phyloP scores from a whole-genome alignment of 495 filamentous ascomycete species.

The Hypoxylon fuscum region DNA sequence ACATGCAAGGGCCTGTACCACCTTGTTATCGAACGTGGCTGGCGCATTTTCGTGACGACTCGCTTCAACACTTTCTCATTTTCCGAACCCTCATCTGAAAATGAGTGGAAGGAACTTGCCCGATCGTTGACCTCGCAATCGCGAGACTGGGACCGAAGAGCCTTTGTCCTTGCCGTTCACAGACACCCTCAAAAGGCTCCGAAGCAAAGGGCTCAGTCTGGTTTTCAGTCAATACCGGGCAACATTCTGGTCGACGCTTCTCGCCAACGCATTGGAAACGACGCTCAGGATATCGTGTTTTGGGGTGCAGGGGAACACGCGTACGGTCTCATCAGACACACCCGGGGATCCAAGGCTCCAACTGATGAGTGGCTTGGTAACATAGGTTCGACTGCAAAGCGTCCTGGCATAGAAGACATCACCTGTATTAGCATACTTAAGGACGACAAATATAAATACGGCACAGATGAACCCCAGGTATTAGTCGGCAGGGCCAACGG shows the following conservation, averaged over 20 bases:
- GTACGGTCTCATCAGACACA: constrained; percentile 45
- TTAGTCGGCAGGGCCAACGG: constrained; percentile 56
- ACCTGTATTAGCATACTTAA: constrained; percentile 48
- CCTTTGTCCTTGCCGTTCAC: constrained; percentile 45
- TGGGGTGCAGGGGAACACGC: constrained; percentile 59
- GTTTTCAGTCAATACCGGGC: constrained; percentile 39
- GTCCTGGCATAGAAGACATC: constrained; percentile 52
- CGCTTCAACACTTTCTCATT: constrained; percentile 49
- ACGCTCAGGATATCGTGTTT: constrained; percentile 51
- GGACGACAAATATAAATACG: constrained; percentile 17
- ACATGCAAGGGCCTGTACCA: constrained; percentile 43
- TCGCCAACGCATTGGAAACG: constrained; percentile 36
- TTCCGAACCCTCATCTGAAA: constrained; percentile 16
- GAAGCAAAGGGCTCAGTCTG: too few species aligned
- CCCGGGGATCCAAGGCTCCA: constrained; percentile 14
- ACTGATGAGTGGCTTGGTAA: constrained; percentile 43
- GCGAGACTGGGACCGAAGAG: constrained; percentile 54
- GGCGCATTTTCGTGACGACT: constrained; percentile 53
- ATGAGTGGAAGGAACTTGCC: constrained; percentile 49
- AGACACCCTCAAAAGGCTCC: too few species aligned
- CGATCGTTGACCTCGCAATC: constrained; percentile 52
- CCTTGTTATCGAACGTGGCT: constrained; percentile 47
- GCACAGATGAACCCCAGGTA: constrained; percentile 36
- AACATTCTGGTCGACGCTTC: constrained; percentile 53
- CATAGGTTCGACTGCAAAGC: constrained; percentile 43